These are phyloP conservation scores for Kondoa malvinella DNA, from an alignment of 768 basidiomycete species.

Conservation along the genomic window DNA sequence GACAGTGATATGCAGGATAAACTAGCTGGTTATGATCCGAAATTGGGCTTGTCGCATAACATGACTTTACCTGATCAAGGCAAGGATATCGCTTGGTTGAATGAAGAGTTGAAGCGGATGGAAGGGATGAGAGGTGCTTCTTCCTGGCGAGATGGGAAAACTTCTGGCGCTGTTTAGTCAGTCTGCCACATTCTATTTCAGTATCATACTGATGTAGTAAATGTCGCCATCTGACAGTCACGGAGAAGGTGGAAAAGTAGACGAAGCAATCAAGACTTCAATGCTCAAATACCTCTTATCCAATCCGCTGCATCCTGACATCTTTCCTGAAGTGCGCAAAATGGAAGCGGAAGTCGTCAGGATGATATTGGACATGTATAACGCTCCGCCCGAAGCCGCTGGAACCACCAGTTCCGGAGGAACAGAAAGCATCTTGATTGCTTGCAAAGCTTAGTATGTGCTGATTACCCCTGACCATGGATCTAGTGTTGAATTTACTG, in stretches of 20 bases:
- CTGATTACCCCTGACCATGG: background rate
- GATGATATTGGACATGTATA: constrained; percentile 39
- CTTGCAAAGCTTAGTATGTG: constrained; percentile 58
- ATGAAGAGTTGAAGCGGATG: constrained; percentile 63
- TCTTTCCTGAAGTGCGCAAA: constrained; percentile 71
- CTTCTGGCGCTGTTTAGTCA: constrained; percentile 20
- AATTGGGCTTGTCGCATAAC: constrained; percentile 27
- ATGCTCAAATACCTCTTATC: constrained; percentile 15
- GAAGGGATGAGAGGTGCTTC: constrained; percentile 15
- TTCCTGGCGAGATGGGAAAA: constrained; percentile 40
- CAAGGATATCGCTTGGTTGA: constrained; percentile 52
- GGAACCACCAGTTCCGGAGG: constrained; percentile 90
- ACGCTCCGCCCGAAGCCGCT: constrained; percentile 56
- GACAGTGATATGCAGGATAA: background rate
- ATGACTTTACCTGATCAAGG: constrained; percentile 51
- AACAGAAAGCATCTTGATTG: constrained; percentile 91
- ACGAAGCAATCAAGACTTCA: constrained; percentile 14
- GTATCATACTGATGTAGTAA: background rate
- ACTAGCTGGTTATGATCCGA: background rate
- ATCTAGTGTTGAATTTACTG: background rate
- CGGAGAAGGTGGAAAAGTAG: background rate
- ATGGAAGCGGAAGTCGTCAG: constrained; percentile 69
- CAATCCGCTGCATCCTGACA: constrained; percentile 62
- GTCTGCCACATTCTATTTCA: background rate
- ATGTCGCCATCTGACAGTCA: background rate